phyloP scores from a whole-genome alignment of 345 rosid genomes.

The rapeseed (Brassica napus) region DNA sequence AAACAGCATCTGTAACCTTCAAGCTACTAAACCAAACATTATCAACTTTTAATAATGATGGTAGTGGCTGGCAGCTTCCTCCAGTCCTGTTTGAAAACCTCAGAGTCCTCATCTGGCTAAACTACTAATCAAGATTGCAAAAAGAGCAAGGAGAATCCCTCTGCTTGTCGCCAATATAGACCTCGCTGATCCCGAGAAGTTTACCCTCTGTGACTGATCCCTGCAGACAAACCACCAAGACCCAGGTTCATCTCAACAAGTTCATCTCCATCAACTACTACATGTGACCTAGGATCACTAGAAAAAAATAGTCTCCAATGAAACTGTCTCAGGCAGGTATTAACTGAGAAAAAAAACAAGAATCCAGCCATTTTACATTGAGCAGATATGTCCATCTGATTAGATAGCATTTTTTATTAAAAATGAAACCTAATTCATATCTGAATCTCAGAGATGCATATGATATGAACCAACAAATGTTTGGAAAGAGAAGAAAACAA shows the following conservation, averaged over 20 bases:
- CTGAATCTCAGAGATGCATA: too few relatives aligned
- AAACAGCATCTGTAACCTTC: neutral
- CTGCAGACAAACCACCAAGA: conserved; percentile 43
- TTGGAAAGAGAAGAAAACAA: too few relatives aligned
- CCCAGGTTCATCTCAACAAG: neutral
- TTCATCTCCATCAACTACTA: neutral
- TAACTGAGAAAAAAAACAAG: too few relatives aligned
- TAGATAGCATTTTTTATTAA: too few relatives aligned
- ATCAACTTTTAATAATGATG: neutral
- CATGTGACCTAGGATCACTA: neutral
- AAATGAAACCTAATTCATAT: too few relatives aligned
- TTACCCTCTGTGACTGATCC: conserved; percentile 69
- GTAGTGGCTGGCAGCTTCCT: neutral
- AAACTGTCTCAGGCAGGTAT: too few relatives aligned
- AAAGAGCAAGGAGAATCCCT: conserved; percentile 38
- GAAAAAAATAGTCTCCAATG: too few relatives aligned
- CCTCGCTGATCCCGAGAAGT: conserved; percentile 54
- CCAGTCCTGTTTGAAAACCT: neutral
- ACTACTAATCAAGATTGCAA: conserved; percentile 38
- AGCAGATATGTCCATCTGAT: too few relatives aligned
- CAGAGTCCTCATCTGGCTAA: conserved; percentile 31
- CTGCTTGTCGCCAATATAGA: conserved; percentile 29
- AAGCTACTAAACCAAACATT: conserved; percentile 13
- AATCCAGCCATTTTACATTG: too few relatives aligned
- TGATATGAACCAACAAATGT: too few relatives aligned